Evolutionary conservation across 257 asterid species (phyloP).

Genomic region (Capsicum baccatum): DNA sequence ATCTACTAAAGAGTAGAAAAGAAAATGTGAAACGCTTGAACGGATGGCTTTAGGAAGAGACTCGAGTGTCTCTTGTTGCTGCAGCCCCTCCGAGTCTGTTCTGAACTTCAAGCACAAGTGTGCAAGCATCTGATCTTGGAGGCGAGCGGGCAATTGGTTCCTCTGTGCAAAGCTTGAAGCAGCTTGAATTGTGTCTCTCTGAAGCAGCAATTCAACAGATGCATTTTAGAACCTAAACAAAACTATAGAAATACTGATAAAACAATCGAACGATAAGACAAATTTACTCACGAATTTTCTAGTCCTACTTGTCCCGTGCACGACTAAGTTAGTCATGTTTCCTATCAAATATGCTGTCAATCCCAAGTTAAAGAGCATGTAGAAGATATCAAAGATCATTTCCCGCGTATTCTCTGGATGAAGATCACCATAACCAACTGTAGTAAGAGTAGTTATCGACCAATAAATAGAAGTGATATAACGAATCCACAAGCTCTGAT

Average conservation of each 20-base stretch:
- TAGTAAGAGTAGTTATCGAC: conserved; percentile 95
- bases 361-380: conserved; percentile 96
- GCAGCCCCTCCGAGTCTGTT: conserved; percentile 48
- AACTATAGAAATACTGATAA: not conserved
- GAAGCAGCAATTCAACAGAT: conserved; percentile 15
- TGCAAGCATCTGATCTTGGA: conserved; percentile 54
- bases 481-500: conserved; percentile 72
- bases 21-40: conserved; percentile 49
- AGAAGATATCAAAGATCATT: conserved; percentile 77
- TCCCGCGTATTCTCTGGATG: conserved; percentile 86
- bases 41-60: conserved; percentile 52
- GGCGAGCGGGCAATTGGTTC: conserved; percentile 47
- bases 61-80: conserved; percentile 52
- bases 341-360: conserved; percentile 91
- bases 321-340: conserved; percentile 96
- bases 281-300: conserved; percentile 75
- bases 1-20: conserved; percentile 43
- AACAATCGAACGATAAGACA: not conserved
- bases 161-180: conserved; percentile 50
- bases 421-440: conserved; percentile 96
- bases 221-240: conserved; percentile 15
- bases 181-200: conserved; percentile 52
- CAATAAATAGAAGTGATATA: conserved; percentile 86
- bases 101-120: conserved; percentile 54
- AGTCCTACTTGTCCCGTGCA: conserved; percentile 88